Evolutionary conservation across 2,329 filamentous ascomycete species (phyloP), one percentile per base, ranked within the genome.

Genomic region (Colletotrichum eremochloae): DNA sequence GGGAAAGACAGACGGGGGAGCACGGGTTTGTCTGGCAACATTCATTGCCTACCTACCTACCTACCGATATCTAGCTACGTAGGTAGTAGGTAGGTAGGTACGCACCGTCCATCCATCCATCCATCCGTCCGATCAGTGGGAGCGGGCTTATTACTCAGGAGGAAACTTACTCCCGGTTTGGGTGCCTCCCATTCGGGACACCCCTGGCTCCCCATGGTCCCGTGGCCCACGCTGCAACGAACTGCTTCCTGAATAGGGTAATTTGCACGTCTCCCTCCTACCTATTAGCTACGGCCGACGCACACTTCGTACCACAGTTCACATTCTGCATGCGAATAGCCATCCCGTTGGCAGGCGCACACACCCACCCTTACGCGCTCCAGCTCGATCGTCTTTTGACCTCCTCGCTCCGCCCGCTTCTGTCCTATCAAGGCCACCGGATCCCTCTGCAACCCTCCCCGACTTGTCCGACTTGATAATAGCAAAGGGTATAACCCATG

Each of bases 191-290:
- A 52, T 3, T 42, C n/a, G 14, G 46, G 8, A 52, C n/a, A 31
- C n/a, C 67, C 58, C 56, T 53, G 66, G 66, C 52, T 69, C 44
- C 64, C 60, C 44, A 42, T 64, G 50, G 46, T 63, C 11, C 52
- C 20, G 31, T 52, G 42, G 24, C 24, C 36, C 58, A 46, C 63
- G 61, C 65, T 24, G 42, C 42, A 55, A 62, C 70, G 66, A 70
- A 61, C 66, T 72, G 69, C 69, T 69, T 67, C 31, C 66, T 68
- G 53, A 63, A 72, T 61, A 14, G 52, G 69, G 69, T 40, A 72
- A 72, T 61, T 15, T 36, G 44, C 64, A 72, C 24, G 56, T 24
- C 24, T 24, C 24, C 24, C 24, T 24, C 24, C 24, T 24, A 24
- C 20, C 33, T 20, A n/a, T n/a, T 5, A 15, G 12, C 15, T 7